A percentile compares a stretch with the other conserved stretches of the same genome.
phyloP scores from a whole-genome alignment of 2,329 filamentous ascomycete genomes.

The Verticillium nubilum region DNA sequence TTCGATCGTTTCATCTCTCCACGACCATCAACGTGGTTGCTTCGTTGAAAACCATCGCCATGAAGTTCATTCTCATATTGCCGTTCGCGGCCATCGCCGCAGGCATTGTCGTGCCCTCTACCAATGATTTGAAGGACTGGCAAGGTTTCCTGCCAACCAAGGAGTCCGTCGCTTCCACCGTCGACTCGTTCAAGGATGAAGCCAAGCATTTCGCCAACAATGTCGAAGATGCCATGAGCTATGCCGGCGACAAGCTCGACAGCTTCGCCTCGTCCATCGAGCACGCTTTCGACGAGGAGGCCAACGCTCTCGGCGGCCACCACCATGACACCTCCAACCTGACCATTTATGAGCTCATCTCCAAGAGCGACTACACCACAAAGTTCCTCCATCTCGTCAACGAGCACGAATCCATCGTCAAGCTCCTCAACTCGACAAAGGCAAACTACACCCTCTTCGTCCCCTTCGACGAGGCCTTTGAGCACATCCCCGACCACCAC shows the following conservation, averaged over 20 bases:
- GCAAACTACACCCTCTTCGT: constrained; percentile 78
- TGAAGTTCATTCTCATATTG: constrained; percentile 42
- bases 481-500: constrained; percentile 44
- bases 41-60: too few relatives aligned
- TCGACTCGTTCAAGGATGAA: constrained; percentile 18
- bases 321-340: constrained; percentile 46
- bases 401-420: constrained; percentile 65
- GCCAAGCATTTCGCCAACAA: constrained; percentile 16
- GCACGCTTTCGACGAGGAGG: constrained; percentile 4
- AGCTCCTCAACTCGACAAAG: constrained; percentile 67
- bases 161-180: constrained; percentile 25
- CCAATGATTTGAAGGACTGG: constrained; percentile 35
- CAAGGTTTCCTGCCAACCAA: constrained; percentile 25
- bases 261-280: constrained; percentile 14
- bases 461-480: constrained; percentile 72
- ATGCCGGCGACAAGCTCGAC: constrained; percentile 26
- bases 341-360: constrained; percentile 77
- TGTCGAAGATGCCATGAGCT: constrained; percentile 20
- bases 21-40: too few relatives aligned
- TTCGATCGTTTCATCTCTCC: not conserved
- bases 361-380: constrained; percentile 68
- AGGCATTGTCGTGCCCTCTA: constrained; percentile 47
- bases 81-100: constrained; percentile 42
- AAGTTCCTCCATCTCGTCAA: constrained; percentile 72
- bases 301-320: not conserved